A percentile compares a stretch with the other conserved stretches of the same genome.
Evolutionary conservation across 352 stramenopile species (phyloP).

Genomic region (Phytophthora sp.): DNA sequence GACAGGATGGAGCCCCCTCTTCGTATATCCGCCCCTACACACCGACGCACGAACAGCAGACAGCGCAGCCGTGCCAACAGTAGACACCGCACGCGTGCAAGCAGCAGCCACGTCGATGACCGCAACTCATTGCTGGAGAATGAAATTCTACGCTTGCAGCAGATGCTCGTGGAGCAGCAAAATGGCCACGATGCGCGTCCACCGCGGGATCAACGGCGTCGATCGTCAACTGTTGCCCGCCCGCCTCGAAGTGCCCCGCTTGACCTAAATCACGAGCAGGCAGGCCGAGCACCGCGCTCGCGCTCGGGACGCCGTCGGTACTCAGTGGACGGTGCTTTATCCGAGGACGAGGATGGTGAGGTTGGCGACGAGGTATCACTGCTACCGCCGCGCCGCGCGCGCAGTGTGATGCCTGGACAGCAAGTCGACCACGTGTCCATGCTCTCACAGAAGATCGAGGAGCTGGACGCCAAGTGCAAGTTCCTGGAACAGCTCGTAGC

Average conservation of each 20-base stretch:
- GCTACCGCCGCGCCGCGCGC: conserved; percentile 55
- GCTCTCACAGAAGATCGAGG: conserved; percentile 73
- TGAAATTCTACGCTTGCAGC: conserved; percentile 80
- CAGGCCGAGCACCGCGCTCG: conserved; percentile 7
- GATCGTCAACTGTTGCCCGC: conserved; percentile 24
- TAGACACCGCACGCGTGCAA: conserved; percentile 23
- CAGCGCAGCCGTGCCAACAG: conserved; percentile 30
- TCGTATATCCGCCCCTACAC: conserved; percentile 19
- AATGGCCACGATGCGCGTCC: conserved; percentile 19
- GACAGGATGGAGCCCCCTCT: conserved; percentile 30
- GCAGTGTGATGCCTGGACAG: conserved; percentile 54
- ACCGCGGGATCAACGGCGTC: conserved; percentile 19
- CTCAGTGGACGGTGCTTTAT: conserved; percentile 51
- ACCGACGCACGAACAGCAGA: conserved; percentile 24
- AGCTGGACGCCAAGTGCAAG: conserved; percentile 82
- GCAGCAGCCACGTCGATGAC: conserved; percentile 38
- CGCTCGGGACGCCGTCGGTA: conserved; percentile 43
- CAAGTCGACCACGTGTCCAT: conserved; percentile 67
- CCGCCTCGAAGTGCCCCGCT: conserved; percentile 33
- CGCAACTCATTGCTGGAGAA: conserved; percentile 61
- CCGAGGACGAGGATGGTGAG: conserved; percentile 45
- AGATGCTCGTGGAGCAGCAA: conserved; percentile 68
- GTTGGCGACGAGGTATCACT: conserved; percentile 51
- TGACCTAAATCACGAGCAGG: conserved; percentile 19
- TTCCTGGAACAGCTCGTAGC: conserved; percentile 78